Evolutionary conservation across 2,329 filamentous ascomycete genomes (phyloP).

Genomic region (Ceratocystis cubensis): DNA sequence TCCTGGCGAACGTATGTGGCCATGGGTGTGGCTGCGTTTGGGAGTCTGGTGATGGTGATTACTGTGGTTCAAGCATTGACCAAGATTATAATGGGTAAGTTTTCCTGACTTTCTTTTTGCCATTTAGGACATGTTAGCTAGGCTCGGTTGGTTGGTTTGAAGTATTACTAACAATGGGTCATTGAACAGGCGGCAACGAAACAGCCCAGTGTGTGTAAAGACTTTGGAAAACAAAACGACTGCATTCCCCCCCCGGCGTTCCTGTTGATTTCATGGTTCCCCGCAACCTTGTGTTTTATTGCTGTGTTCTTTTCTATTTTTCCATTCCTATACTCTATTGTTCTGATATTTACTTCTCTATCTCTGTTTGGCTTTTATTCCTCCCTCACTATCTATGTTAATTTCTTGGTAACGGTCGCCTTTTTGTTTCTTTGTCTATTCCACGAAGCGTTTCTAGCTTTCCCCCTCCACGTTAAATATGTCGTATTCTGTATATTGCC

Average conservation of each 20-base stretch:
- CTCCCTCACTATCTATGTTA: neutral
- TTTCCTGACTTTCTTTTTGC: neutral
- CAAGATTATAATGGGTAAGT: constrained; percentile 49
- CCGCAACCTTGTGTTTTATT: neutral
- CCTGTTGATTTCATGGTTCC: constrained; percentile 2
- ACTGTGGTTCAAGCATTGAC: constrained; percentile 59
- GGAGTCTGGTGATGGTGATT: constrained; percentile 65
- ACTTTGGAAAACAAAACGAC: neutral
- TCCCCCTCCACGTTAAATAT: neutral
- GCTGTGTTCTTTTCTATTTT: neutral
- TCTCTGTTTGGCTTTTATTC: neutral
- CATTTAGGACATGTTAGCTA: too few species aligned
- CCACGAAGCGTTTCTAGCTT: neutral
- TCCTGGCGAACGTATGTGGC: constrained; percentile 63
- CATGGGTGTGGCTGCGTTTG: constrained; percentile 63
- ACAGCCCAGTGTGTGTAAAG: constrained; percentile 17
- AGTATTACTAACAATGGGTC: neutral
- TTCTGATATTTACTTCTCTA: neutral
- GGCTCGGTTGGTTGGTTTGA: too few species aligned
- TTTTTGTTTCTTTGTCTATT: neutral
- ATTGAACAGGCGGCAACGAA: constrained; percentile 8
- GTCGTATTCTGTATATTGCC: neutral
- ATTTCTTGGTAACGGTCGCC: neutral
- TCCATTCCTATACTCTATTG: neutral
- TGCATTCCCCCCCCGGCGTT: constrained; percentile 15